A percentile compares a stretch with the other conserved stretches of the same genome.
Evolutionary conservation across 148 eudicot genomes (phyloP).

Genomic region (Chenopodium album): DNA sequence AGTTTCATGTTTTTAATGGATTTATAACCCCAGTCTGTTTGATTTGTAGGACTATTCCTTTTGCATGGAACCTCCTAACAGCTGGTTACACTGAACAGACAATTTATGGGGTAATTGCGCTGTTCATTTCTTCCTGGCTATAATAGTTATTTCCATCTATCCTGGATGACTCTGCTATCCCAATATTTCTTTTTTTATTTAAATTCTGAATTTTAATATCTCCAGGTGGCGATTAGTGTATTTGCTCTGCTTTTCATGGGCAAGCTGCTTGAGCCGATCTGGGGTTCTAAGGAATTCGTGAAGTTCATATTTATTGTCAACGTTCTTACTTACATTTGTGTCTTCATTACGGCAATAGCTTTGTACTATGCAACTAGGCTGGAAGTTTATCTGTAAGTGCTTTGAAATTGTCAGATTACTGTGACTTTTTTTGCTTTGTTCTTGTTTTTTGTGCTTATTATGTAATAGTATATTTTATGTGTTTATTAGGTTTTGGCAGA

Average conservation of each 20-base stretch:
- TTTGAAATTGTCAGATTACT: slow-evolving; percentile 12
- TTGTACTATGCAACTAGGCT: slow-evolving; percentile 75
- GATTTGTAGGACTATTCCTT: slow-evolving; percentile 86
- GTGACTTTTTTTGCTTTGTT: background rate
- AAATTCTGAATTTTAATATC: background rate
- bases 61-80: slow-evolving; percentile 96
- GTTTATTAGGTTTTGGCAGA: background rate
- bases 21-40: slow-evolving; percentile 16
- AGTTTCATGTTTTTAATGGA: background rate
- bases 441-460: slow-evolving; percentile 15
- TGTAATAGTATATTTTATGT: background rate
- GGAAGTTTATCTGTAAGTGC: slow-evolving; percentile 91
- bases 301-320: slow-evolving; percentile 91
- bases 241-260: slow-evolving; percentile 86
- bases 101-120: slow-evolving; percentile 65
- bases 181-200: background rate
- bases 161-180: background rate
- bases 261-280: slow-evolving; percentile 93
- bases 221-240: slow-evolving; percentile 67
- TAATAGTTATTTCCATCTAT: slow-evolving; percentile 5
- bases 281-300: slow-evolving; percentile 96
- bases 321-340: slow-evolving; percentile 76
- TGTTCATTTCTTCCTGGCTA: slow-evolving; percentile 1
- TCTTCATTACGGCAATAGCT: slow-evolving; percentile 82
- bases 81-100: slow-evolving; percentile 92